Base-by-base conservation (phyloP, 2,329 filamentous ascomycete species). In the Beauveria bassiana region DNA sequence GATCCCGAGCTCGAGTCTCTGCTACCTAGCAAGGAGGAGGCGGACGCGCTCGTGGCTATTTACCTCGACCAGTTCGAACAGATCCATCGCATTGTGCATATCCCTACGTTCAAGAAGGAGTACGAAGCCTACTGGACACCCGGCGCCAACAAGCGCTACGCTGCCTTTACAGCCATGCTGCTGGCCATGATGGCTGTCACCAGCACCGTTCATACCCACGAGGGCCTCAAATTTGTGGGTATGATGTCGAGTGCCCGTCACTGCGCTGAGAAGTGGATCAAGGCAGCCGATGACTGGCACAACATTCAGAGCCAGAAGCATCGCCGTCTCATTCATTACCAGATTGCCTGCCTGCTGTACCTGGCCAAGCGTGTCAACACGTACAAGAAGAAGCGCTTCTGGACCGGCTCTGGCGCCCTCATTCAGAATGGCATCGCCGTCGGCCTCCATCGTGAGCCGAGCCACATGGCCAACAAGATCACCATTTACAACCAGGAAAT, bases 301-400 rank as follows among this genome's bases (percentile, higher is more conserved):
- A 70, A 73, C 28, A 74, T 73, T 42, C 83, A 86, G 72, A 86
- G 83, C 69, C 80, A 85, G 69, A 86, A 86, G 71, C 82, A 86
- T 65, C 79, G 83, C 52, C 78, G 78, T 50, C 77, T 86, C 26
- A 80, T 86, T 16, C 82, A 86, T 69, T 86, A 84, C 68, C 83
- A 86, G 69, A 79, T 86, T 18, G 77, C 78, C 14, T 86, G 83
- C 65, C 73, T 86, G 38, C 68, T 83, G n/a, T 86, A 85, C 65
- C 77, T 86, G 2, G 82, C 81, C 49, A 86, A 86, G 75, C 76
- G 81, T 34, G 80, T 86, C 65, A 86, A 86, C 71, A 82, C 80
- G 2, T 79, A 86, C 65, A 85, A 86, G 75, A 86, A 86, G 78
- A 86, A 86, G 77, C 77, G 82, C 14, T 86, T 84, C 70, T 86